Conservation (phyloP, 345 rosid species). For the Camelina neglecta region DNA sequence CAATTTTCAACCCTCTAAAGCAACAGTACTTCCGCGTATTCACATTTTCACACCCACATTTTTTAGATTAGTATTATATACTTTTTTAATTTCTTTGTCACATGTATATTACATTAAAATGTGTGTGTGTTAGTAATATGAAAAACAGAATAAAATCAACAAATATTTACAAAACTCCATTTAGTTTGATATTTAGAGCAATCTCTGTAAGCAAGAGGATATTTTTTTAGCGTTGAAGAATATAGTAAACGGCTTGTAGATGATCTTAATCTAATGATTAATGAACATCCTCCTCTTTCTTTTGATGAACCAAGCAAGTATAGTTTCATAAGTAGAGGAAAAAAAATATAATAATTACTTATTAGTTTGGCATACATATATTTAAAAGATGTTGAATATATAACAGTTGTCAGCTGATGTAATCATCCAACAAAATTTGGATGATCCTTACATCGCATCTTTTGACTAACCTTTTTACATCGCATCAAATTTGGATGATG, state of each 20-base stretch:
- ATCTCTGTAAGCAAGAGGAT: no score
- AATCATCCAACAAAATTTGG: constrained; percentile 41
- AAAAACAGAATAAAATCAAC: neutral
- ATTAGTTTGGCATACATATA: constrained; percentile 8
- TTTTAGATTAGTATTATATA: no score
- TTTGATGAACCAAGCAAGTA: constrained; percentile 20
- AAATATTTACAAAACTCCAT: neutral
- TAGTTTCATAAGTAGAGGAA: neutral
- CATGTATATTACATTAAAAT: neutral
- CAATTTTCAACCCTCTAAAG: constrained; percentile 34
- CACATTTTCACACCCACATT: constrained; percentile 24
- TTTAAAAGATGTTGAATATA: constrained; percentile 1
- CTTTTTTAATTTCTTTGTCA: neutral
- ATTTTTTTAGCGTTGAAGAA: no score
- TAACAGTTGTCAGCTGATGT: constrained; percentile 42
- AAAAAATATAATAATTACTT: neutral
- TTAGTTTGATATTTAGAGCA: no score
- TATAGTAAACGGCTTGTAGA: no score
- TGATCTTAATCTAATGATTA: neutral
- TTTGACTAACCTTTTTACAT: constrained; percentile 33
- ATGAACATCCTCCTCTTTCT: neutral
- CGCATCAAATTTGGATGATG: constrained; percentile 1
- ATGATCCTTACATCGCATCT: constrained; percentile 34
- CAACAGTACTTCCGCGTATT: constrained; percentile 31
- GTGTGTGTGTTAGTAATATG: neutral